These are phyloP conservation scores for Botrytis galanthina DNA, from an alignment of 2,329 filamentous ascomycete genomes.

Conservation along the genomic window DNA sequence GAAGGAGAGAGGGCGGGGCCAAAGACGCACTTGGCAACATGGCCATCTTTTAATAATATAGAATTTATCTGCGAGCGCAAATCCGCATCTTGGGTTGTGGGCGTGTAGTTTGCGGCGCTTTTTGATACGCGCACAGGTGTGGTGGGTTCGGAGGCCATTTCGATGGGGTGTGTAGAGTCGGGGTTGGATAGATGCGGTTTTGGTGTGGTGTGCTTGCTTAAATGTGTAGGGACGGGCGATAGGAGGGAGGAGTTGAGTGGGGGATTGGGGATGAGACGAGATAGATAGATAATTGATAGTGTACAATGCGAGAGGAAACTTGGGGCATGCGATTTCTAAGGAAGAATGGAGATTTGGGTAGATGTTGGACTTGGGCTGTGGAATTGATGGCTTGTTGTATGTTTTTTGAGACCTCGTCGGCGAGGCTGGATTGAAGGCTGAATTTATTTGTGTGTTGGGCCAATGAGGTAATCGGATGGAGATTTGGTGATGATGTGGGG, in stretches of 20 bases:
- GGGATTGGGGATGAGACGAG: neutral
- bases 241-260: neutral
- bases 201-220: neutral
- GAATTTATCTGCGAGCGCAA: constrained; percentile 62
- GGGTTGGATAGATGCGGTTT: neutral
- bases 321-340: neutral
- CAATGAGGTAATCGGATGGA: constrained; percentile 10
- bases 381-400: neutral
- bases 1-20: constrained; percentile 15
- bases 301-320: neutral
- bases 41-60: constrained; percentile 56
- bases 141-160: constrained; percentile 34
- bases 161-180: neutral
- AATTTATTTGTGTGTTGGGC: constrained; percentile 11
- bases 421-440: constrained; percentile 19
- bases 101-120: constrained; percentile 55
- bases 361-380: neutral
- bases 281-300: neutral
- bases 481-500: neutral
- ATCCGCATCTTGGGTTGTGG: constrained; percentile 60
- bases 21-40: constrained; percentile 53
- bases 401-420: constrained; percentile 10
- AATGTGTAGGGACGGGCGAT: neutral
- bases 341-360: neutral
- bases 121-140: constrained; percentile 60